Conservation (phyloP, 768 basidiomycete genomes). For the Leccinum ochraceum region DNA sequence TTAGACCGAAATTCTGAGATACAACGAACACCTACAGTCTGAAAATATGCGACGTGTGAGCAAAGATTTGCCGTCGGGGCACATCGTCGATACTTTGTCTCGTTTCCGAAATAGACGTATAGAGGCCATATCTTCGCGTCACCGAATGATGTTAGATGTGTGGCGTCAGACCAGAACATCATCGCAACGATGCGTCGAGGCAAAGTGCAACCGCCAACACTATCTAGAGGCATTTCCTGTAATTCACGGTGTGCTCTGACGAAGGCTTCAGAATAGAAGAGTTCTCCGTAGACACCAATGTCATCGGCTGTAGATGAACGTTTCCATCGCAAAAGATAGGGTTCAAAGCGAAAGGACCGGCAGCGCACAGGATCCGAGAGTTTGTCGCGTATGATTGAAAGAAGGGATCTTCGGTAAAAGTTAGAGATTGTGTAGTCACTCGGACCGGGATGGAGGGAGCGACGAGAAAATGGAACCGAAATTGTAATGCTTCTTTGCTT, state of each 20-base stretch:
- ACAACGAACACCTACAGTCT: too few species aligned
- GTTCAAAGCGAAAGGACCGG: background rate
- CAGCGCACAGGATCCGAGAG: background rate
- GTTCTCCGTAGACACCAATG: too few species aligned
- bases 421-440: background rate
- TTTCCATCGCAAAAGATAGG: background rate
- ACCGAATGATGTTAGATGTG: background rate
- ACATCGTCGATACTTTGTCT: too few species aligned
- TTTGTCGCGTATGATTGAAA: background rate
- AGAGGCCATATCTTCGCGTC: slow-evolving; percentile 2
- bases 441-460: background rate
- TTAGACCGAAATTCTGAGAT: too few species aligned
- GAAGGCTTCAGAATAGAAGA: too few species aligned
- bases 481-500: background rate
- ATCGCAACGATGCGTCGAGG: background rate
- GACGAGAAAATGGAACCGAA: too few species aligned
- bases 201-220: background rate
- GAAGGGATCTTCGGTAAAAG: background rate
- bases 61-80: too few species aligned
- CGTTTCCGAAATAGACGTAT: too few species aligned
- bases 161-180: slow-evolving; percentile 6
- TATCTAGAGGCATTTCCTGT: too few species aligned
- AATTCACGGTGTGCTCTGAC: too few species aligned
- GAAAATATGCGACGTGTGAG: too few species aligned
- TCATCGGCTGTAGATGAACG: too few species aligned